Evolutionary conservation across 1,284 basidiomycete genomes (phyloP).

Genomic region (Agaricales sp.): DNA sequence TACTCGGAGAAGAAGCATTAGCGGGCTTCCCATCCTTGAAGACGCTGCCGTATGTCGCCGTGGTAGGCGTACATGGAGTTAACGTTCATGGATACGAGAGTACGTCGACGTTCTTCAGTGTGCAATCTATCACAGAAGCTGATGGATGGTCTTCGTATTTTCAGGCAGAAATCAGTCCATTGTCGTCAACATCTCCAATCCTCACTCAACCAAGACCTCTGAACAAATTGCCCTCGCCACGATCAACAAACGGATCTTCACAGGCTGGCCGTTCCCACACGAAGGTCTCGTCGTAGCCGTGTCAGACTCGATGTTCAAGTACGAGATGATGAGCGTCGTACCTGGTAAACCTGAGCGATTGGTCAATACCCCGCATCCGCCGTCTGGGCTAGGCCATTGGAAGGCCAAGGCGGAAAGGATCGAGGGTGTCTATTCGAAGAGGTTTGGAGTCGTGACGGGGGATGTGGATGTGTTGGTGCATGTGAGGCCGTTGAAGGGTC

Average conservation of each 20-base stretch:
- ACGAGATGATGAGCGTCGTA: conserved; percentile 59
- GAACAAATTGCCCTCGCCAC: conserved; percentile 70
- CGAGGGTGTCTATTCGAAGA: conserved; percentile 83
- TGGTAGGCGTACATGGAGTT: conserved; percentile 80
- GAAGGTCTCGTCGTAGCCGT: conserved; percentile 86
- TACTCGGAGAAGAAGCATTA: conserved; percentile 77
- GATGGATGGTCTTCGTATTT: conserved; percentile 5
- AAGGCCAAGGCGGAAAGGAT: conserved; percentile 72
- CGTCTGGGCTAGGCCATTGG: conserved; percentile 60
- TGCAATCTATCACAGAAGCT: background rate
- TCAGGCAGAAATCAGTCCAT: conserved; percentile 82
- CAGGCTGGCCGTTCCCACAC: conserved; percentile 91
- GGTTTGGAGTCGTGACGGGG: conserved; percentile 81
- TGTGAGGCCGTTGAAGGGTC: conserved; percentile 81
- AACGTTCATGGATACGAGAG: conserved; percentile 85
- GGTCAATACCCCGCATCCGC: conserved; percentile 62
- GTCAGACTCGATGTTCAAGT: conserved; percentile 83
- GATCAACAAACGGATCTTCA: conserved; percentile 72
- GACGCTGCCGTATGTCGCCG: conserved; percentile 75
- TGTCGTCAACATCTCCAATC: conserved; percentile 78
- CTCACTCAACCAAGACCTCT: conserved; percentile 55
- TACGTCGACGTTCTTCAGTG: background rate
- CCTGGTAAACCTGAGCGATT: conserved; percentile 48
- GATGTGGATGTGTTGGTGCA: conserved; percentile 75
- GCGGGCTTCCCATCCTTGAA: conserved; percentile 95